A percentile compares a stretch with the other conserved stretches of the same genome.
These are phyloP conservation scores for Pseudogymnoascus sp. DNA, from an alignment of 2,329 filamentous ascomycete genomes.

Conservation along the genomic window DNA sequence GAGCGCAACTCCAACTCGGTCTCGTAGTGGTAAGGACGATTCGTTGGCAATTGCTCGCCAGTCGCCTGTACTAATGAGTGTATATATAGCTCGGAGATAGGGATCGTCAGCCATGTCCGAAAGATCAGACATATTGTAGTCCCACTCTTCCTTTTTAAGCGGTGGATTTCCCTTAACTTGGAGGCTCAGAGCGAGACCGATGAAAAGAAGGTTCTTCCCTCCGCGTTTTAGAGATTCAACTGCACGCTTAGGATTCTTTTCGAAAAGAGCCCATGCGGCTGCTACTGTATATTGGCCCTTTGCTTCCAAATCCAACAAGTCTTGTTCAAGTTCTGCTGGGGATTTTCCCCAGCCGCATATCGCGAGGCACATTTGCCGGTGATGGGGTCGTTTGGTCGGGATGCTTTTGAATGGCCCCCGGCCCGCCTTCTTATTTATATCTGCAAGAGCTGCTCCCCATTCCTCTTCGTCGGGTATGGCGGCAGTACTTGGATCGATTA, in stretches of 20 bases:
- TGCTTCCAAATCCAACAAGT: conserved; percentile 39
- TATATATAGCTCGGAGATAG: conserved; percentile 72
- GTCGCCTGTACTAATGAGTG: conserved; percentile 67
- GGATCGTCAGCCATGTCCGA: conserved; percentile 56
- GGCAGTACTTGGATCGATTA: conserved; percentile 37
- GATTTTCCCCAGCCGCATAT: conserved; percentile 66
- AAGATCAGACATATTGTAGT: conserved; percentile 22
- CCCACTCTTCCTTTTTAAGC: conserved; percentile 24
- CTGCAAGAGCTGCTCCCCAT: conserved; percentile 56
- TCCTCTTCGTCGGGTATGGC: conserved; percentile 22
- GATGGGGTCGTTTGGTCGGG: conserved; percentile 57
- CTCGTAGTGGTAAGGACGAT: conserved; percentile 63
- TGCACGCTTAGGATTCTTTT: conserved; percentile 60
- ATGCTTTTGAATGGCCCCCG: conserved; percentile 58
- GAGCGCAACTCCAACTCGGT: conserved; percentile 67
- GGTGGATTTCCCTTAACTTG: conserved; percentile 43
- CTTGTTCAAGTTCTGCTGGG: conserved; percentile 37
- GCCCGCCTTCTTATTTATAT: conserved; percentile 55
- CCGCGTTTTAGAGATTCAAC: conserved; percentile 62
- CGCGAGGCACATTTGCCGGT: conserved; percentile 67
- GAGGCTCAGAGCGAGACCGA: conserved; percentile 59
- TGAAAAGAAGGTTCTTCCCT: conserved; percentile 61
- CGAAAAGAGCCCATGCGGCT: conserved; percentile 68
- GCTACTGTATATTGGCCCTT: conserved; percentile 61
- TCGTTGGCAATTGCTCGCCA: conserved; percentile 71